Percentiles rank a stretch among this genome's conserved stretches.
Evolutionary conservation across 768 basidiomycete species (phyloP).

Genomic region (Phlebiopsis gigantea): DNA sequence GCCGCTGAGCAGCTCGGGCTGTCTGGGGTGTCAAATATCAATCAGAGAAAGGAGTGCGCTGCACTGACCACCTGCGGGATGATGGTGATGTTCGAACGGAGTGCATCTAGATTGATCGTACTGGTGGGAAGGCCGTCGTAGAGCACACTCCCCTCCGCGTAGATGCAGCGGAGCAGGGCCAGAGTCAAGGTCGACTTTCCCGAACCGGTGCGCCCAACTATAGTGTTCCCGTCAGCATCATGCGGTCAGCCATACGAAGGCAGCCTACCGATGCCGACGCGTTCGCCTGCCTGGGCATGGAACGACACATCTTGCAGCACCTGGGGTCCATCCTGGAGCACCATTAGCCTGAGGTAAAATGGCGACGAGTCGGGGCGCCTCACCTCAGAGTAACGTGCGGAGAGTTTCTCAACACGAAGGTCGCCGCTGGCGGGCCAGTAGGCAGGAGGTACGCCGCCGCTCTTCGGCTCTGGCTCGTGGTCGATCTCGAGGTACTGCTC

Average conservation of each 20-base stretch:
- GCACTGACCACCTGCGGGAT: slow-evolving; percentile 49
- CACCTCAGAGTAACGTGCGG: slow-evolving; percentile 34
- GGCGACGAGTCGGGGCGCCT: neutral
- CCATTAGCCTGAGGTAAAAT: neutral
- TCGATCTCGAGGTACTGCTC: slow-evolving; percentile 42
- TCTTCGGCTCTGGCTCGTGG: slow-evolving; percentile 35
- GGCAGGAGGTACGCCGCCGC: slow-evolving; percentile 39
- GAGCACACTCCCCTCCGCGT: slow-evolving; percentile 44
- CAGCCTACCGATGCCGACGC: slow-evolving; percentile 39
- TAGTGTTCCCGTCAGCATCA: neutral
- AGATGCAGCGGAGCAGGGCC: slow-evolving; percentile 49
- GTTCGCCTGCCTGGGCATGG: slow-evolving; percentile 46
- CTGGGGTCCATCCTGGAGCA: slow-evolving; percentile 39
- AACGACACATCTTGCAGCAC: slow-evolving; percentile 54
- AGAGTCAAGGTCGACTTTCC: slow-evolving; percentile 39
- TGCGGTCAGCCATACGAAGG: neutral
- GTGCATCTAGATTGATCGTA: slow-evolving; percentile 45
- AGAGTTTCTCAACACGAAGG: slow-evolving; percentile 38
- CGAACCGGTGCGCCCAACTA: slow-evolving; percentile 39
- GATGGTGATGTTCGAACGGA: slow-evolving; percentile 51
- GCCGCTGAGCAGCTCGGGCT: slow-evolving; percentile 38
- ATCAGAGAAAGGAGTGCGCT: slow-evolving; percentile 15
- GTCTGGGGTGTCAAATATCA: neutral
- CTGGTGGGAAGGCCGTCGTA: slow-evolving; percentile 45
- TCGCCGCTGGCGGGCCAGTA: slow-evolving; percentile 47